A percentile compares a stretch with the other conserved stretches of the same genome.
phyloP scores from a whole-genome alignment of 179 eudicot species.

The Silene coronaria region DNA sequence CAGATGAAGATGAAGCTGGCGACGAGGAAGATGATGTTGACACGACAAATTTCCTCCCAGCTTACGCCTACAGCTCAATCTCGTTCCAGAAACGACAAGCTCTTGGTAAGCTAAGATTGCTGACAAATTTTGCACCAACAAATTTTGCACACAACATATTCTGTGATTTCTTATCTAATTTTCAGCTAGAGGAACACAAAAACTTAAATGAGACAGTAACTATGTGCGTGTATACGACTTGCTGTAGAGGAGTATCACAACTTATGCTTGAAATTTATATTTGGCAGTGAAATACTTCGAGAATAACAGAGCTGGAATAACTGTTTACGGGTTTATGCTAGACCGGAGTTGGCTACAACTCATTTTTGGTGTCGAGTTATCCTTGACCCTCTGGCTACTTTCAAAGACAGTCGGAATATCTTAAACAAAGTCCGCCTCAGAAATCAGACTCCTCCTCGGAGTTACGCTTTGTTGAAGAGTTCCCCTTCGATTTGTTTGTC shows the following conservation, averaged over 20 bases:
- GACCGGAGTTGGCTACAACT: conserved; percentile 75
- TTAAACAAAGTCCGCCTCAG: conserved; percentile 16
- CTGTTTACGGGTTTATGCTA: conserved; percentile 76
- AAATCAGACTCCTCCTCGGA: background rate
- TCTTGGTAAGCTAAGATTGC: conserved; percentile 38
- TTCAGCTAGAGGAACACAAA: background rate
- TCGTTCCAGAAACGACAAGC: conserved; percentile 91
- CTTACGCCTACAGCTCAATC: conserved; percentile 61
- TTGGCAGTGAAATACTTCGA: conserved; percentile 75
- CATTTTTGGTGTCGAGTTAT: conserved; percentile 73
- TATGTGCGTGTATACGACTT: background rate
- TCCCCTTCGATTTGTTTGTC: background rate
- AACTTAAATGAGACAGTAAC: background rate
- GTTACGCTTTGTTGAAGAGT: background rate
- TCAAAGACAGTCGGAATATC: conserved; percentile 66
- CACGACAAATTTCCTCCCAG: conserved; percentile 54
- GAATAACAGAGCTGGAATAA: conserved; percentile 85
- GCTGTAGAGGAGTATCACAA: too few species aligned
- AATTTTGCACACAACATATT: too few species aligned
- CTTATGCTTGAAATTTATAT: background rate
- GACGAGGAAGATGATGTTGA: conserved; percentile 80
- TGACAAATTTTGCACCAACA: background rate
- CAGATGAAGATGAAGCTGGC: conserved; percentile 64
- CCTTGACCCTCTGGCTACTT: conserved; percentile 81
- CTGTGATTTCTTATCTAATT: background rate